A percentile compares a stretch with the other conserved stretches of the same genome.
These are phyloP conservation scores for Trifolium repens DNA, from an alignment of 306 rosid genomes.

Conservation along the genomic window DNA sequence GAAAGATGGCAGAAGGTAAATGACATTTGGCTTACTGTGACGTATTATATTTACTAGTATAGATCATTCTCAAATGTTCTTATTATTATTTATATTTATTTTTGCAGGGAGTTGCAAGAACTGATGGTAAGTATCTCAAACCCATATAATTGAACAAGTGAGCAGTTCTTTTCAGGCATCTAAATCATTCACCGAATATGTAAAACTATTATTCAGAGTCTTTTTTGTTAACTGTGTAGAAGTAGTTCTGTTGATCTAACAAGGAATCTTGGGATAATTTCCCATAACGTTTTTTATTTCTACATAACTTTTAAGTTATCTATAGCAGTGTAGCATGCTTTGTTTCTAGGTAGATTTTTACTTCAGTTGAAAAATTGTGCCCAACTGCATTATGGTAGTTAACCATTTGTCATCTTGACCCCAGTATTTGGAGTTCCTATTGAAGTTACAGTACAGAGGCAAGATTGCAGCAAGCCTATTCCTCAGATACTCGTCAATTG, in stretches of 20 bases:
- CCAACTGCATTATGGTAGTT: conserved; percentile 22
- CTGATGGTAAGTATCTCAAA: conserved; percentile 77
- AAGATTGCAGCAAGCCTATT: conserved; percentile 73
- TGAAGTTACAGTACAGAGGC: conserved; percentile 80
- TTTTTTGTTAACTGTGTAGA: neutral
- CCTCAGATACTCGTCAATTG: conserved; percentile 82
- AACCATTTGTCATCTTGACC: conserved; percentile 38
- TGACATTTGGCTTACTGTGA: conserved; percentile 11
- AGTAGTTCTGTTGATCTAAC: conserved; percentile 7
- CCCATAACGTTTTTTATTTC: conserved; percentile 5
- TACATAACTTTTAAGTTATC: conserved; percentile 11
- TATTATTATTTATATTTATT: conserved; percentile 29
- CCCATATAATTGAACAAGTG: conserved; percentile 13
- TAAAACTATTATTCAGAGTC: conserved; percentile 7
- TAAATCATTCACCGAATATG: conserved; percentile 26
- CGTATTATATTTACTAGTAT: neutral
- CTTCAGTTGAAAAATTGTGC: conserved; percentile 18
- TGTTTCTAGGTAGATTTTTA: conserved; percentile 6
- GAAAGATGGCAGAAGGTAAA: conserved; percentile 99
- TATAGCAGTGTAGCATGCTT: conserved; percentile 21
- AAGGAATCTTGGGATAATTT: conserved; percentile 19
- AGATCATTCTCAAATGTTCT: conserved; percentile 30
- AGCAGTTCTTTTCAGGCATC: conserved; percentile 26
- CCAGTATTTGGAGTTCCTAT: conserved; percentile 94
- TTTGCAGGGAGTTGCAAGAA: conserved; percentile 91